Conservation (phyloP, 2,329 filamentous ascomycete species). For the Colletotrichum horii region DNA sequence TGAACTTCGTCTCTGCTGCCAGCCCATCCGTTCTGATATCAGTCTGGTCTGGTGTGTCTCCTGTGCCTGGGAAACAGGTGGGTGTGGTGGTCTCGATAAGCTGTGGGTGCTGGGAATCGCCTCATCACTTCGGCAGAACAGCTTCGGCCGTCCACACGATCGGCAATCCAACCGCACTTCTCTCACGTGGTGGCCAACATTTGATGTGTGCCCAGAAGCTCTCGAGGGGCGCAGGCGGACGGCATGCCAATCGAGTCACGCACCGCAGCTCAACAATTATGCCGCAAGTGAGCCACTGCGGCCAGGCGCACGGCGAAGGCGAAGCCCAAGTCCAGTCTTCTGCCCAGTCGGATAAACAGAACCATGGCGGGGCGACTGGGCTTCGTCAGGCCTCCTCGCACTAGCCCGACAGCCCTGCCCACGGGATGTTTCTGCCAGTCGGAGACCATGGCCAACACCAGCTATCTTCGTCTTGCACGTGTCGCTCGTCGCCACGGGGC, state of each 20-base stretch:
- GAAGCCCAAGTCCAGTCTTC: background rate
- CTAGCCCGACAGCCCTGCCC: background rate
- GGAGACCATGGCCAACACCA: background rate
- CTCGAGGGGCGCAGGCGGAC: background rate
- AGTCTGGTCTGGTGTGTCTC: background rate
- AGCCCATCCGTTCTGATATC: constrained; percentile 1
- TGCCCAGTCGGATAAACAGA: background rate
- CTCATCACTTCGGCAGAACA: background rate
- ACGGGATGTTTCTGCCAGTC: constrained; percentile 18
- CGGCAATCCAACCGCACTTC: background rate
- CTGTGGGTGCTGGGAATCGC: background rate
- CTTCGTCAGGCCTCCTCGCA: background rate
- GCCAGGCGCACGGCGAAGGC: background rate
- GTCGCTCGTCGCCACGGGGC: background rate
- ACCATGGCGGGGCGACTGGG: background rate
- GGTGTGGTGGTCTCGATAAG: background rate
- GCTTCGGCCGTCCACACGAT: background rate
- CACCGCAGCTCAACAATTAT: background rate
- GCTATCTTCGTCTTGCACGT: constrained; percentile 16
- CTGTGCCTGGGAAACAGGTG: background rate
- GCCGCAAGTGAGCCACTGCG: background rate
- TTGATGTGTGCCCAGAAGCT: background rate
- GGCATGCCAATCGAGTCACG: constrained; percentile 7
- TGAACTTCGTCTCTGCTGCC: background rate
- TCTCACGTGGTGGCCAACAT: background rate